These are phyloP conservation scores for Phytophthora pinifolia DNA, from an alignment of 352 stramenopile genomes.

Conservation along the genomic window DNA sequence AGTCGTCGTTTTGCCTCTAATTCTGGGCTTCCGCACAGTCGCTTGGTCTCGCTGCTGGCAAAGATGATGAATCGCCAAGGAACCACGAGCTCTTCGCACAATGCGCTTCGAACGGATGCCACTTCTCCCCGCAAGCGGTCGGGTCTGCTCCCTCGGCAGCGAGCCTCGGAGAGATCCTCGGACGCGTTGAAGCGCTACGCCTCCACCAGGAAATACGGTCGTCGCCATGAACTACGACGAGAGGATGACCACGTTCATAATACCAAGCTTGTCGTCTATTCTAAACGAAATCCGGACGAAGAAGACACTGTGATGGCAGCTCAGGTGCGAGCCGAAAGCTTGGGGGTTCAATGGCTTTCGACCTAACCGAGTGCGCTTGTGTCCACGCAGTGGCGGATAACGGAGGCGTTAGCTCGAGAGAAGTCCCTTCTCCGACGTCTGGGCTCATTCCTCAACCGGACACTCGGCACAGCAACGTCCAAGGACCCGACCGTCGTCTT, in stretches of 20 bases:
- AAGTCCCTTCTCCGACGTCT: constrained; percentile 28
- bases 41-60: background rate
- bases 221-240: constrained; percentile 37
- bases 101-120: background rate
- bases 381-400: constrained; percentile 38
- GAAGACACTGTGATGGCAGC: constrained; percentile 46
- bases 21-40: too few relatives aligned
- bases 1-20: background rate
- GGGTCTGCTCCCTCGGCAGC: constrained; percentile 5
- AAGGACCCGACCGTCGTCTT: constrained; percentile 39
- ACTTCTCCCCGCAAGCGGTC: background rate
- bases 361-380: background rate
- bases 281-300: constrained; percentile 53
- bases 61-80: constrained; percentile 11
- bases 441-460: constrained; percentile 23
- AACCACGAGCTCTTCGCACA: constrained; percentile 3
- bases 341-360: background rate
- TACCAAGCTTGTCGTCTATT: constrained; percentile 40
- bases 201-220: constrained; percentile 35
- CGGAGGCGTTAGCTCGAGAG: constrained; percentile 34
- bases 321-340: constrained; percentile 21
- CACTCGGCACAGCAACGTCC: constrained; percentile 19
- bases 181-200: constrained; percentile 35
- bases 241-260: constrained; percentile 32
- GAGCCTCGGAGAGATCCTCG: constrained; percentile 10